Evolutionary conservation across 2,329 filamentous ascomycete genomes (phyloP).

Genomic region (Penicillium sp.): DNA sequence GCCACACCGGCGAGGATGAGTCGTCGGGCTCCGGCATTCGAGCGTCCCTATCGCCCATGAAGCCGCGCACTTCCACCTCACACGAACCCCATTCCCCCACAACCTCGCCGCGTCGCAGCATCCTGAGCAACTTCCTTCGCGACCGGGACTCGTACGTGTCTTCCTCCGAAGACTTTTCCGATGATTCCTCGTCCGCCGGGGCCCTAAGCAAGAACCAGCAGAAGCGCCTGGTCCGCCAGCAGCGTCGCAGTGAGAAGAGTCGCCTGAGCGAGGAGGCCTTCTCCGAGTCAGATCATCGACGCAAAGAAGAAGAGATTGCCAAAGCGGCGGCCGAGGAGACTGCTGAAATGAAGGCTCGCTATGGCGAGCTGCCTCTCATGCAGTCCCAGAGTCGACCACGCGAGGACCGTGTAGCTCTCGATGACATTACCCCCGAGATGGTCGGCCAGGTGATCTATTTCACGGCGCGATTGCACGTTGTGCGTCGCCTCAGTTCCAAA

Average conservation of each 20-base stretch:
- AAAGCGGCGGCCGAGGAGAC: constrained; percentile 55
- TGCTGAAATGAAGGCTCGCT: constrained; percentile 57
- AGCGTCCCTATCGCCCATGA: constrained; percentile 17
- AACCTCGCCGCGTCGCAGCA: constrained; percentile 39
- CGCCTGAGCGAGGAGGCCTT: constrained; percentile 46
- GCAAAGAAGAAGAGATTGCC: constrained; percentile 44
- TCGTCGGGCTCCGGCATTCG: constrained; percentile 23
- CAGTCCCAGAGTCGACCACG: constrained; percentile 54
- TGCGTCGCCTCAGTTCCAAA: constrained; percentile 76
- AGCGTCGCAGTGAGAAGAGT: constrained; percentile 39
- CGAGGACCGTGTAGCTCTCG: constrained; percentile 50
- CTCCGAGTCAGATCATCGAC: constrained; percentile 41
- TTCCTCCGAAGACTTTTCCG: too few relatives aligned
- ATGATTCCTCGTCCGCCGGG: too few relatives aligned
- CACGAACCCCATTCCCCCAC: constrained; percentile 21
- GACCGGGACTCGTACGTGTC: constrained; percentile 42
- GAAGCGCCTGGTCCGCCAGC: constrained; percentile 42
- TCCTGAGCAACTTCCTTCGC: constrained; percentile 42
- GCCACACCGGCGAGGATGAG: constrained; percentile 28
- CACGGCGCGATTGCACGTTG: constrained; percentile 70
- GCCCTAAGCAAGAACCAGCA: constrained; percentile 47
- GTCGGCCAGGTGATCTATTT: constrained; percentile 63
- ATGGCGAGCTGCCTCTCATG: constrained; percentile 58
- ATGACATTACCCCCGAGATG: constrained; percentile 51
- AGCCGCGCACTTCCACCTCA: constrained; percentile 15